These are phyloP conservation scores for Colletotrichum tropicale DNA, from an alignment of 2,329 filamentous ascomycete species.

Conservation along the genomic window DNA sequence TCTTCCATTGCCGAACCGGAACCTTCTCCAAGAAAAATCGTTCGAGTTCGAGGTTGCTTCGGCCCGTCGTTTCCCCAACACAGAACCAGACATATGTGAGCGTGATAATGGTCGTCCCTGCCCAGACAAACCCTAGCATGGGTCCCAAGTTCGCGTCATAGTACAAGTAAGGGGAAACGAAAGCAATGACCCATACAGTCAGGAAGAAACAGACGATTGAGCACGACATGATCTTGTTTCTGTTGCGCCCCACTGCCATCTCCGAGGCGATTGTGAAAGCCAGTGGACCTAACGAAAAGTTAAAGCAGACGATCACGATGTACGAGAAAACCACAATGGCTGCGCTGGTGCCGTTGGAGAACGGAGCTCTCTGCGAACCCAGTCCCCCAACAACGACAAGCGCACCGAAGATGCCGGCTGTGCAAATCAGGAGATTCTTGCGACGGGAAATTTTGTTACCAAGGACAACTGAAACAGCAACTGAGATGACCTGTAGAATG, in stretches of 20 bases:
- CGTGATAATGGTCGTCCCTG: conserved; percentile 35
- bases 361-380: neutral
- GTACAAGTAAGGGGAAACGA: conserved; percentile 44
- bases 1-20: conserved; percentile 35
- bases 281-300: conserved; percentile 42
- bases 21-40: conserved; percentile 40
- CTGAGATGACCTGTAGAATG: conserved; percentile 41
- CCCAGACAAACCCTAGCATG: conserved; percentile 42
- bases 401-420: conserved; percentile 34
- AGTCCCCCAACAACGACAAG: neutral
- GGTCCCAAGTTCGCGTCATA: conserved; percentile 45
- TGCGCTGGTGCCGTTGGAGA: conserved; percentile 24
- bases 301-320: conserved; percentile 40
- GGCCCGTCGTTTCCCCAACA: conserved; percentile 33
- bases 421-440: conserved; percentile 37
- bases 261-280: conserved; percentile 43
- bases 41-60: conserved; percentile 9
- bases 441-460: conserved; percentile 40
- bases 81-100: conserved; percentile 41
- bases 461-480: conserved; percentile 35
- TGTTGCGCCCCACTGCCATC: conserved; percentile 46
- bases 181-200: conserved; percentile 30
- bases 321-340: conserved; percentile 27
- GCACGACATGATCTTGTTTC: conserved; percentile 48
- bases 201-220: conserved; percentile 44